Base-by-base conservation (phyloP, 345 rosid genomes). In the Eucalyptus paniculata region DNA sequence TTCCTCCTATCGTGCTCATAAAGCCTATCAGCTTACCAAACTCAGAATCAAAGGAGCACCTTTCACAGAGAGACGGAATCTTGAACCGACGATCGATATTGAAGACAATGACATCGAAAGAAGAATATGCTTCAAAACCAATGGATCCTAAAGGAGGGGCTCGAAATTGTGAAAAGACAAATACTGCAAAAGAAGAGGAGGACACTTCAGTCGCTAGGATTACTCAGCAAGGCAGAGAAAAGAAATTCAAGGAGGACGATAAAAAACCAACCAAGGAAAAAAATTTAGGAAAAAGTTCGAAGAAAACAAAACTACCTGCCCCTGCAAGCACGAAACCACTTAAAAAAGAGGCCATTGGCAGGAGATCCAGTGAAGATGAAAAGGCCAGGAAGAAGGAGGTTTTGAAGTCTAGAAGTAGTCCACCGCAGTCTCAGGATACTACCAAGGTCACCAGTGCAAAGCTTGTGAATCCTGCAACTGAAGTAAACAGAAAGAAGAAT, bases 401-500 rank as follows among this genome's bases (percentile, higher is more conserved):
- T 77, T 87, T 42, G 40, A 94, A 91, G 92, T 90, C 92, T 88
- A 94, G 91, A 93, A 92, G 88, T 44, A 89, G 91, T 87, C 54
- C 91, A 56, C 54, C 91, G 51, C 92, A 82, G 80, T 86, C 92
- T 89, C 92, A 91, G 51, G 94, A 93, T 88, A 93, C 91, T 88
- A 88, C 88, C 88, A 93, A 93, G 90, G 88, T 91, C 89, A 87
- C 88, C 87, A 8, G 90, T 58, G 50, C 28, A 32, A 91, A 90
- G 90, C 88, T 65, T 42, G 93, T 88, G 90, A 94, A 93, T 91
- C 91, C 90, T 4, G 93, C 88, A n/a, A 90, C 86, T 53, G 92
- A 87, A 90, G 42, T 93, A 86, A 90, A 87, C 77, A 86, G 54
- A 86, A 49, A 90, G 89, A 92, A 65, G 89, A 92, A 65, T 56